Base-by-base conservation (phyloP, 2,329 filamentous ascomycete species). In the Fusarium avenaceum region DNA sequence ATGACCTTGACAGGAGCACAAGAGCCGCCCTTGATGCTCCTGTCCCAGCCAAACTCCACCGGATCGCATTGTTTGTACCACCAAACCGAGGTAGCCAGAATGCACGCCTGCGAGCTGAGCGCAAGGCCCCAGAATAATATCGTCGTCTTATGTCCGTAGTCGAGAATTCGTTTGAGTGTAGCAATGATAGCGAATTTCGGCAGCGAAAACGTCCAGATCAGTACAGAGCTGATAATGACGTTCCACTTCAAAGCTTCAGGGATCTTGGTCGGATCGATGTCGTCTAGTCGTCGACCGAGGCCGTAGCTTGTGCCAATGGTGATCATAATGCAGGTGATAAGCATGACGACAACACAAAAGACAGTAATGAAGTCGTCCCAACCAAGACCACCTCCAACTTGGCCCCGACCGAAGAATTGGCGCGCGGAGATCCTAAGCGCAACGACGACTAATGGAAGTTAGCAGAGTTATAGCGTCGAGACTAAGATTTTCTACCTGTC, bases 161-260 rank as follows among this genome's bases (percentile, higher is more conserved):
- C 65, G 48, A 75, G 69, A 20, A 74, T 75, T 7, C 72, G 65
- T 30, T 75, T 75, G 26, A 75, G 63, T 33, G 69, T 73, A 11
- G 72, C 72, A 32, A 75, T 66, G 26, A 75, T 69, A 48, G 72
- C 72, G 45, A 75, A 75, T 8, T 75, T 75, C 10, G 72, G 72
- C 2, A 75, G 57, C 6, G 72, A 74, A 43, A 75, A 74, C 5
- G 70, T 69, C 71, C 71, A 74, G 22, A 75, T 70, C 11, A 75
- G 50, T 17, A 75, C 63, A 10, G 67, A 65, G 58, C 67, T 73
- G 48, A 71, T 72, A 24, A 74, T 72, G 39, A 63, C 60, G 40
- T 74, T 75, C 69, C 70, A 75, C 40, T 68, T 72, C 7, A 72
- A 42, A 13, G 72, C 69, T 10, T 66, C 15, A 26, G 57, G 48